Conservation (phyloP, 805 yeast species). For the Starmera quercuum region DNA sequence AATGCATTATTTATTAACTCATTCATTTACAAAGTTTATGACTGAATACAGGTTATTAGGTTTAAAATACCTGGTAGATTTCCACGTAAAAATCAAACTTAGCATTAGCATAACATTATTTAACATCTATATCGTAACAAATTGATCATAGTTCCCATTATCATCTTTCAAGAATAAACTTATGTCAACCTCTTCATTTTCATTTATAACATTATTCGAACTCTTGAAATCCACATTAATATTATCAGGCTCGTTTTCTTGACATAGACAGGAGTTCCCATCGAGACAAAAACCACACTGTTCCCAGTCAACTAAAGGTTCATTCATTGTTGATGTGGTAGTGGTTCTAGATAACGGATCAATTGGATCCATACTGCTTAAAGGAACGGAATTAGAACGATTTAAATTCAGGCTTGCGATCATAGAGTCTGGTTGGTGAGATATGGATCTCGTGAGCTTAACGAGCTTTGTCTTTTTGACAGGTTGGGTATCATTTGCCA, state of each 20-base stretch:
- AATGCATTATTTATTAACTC: not conserved
- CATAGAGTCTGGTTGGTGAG: not conserved
- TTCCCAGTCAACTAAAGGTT: not conserved
- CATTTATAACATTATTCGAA: conserved; percentile 2
- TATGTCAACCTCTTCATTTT: conserved; percentile 6
- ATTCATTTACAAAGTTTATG: not conserved
- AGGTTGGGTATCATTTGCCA: conserved; percentile 4
- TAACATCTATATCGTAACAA: conserved; percentile 5
- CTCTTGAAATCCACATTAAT: not conserved
- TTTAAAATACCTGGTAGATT: not conserved
- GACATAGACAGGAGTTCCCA: not conserved
- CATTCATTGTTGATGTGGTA: conserved; percentile 11
- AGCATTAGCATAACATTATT: not conserved
- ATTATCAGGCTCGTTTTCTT: not conserved
- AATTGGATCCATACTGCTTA: not conserved
- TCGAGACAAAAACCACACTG: not conserved
- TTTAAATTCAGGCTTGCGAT: not conserved
- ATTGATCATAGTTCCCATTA: conserved; percentile 9
- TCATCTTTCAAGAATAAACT: conserved; percentile 4
- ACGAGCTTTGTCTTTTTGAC: conserved; percentile 7
- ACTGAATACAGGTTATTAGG: not conserved
- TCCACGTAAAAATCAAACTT: not conserved
- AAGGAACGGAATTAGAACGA: not conserved
- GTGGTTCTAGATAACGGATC: conserved; percentile 10
- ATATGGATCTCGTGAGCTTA: not conserved